Conservation (phyloP, 2,329 filamentous ascomycete genomes). For the Colletotrichum sp. region DNA sequence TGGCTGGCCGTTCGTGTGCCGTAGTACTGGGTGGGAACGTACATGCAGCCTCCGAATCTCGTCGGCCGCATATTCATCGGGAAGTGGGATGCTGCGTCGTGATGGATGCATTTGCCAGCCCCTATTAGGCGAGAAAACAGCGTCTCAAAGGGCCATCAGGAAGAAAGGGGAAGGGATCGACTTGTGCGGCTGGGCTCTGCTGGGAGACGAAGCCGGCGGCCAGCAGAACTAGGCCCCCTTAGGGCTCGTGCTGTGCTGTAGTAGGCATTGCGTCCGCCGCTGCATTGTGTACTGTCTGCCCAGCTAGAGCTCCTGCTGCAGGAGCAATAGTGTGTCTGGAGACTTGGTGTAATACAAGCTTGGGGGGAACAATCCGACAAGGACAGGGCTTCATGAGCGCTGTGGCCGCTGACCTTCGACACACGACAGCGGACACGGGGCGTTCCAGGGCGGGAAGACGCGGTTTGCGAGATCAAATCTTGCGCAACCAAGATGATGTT, state of each 20-base stretch:
- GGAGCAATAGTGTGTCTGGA: not conserved
- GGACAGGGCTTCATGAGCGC: not conserved
- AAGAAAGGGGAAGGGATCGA: not conserved
- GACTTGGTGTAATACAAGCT: not conserved
- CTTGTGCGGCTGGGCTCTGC: not conserved
- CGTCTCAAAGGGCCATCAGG: not conserved
- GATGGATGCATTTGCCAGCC: constrained; percentile 5
- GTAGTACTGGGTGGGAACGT: not conserved
- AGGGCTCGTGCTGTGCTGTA: not conserved
- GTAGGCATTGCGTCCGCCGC: not conserved
- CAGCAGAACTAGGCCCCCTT: not conserved
- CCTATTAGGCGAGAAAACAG: not conserved
- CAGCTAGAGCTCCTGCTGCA: not conserved
- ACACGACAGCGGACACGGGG: constrained; percentile 7
- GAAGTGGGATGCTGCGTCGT: constrained; percentile 8
- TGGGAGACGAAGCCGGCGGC: not conserved
- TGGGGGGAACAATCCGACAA: not conserved
- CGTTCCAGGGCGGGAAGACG: constrained; percentile 15
- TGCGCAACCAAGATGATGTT: constrained; percentile 7
- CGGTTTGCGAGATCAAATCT: constrained; percentile 21
- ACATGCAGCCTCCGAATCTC: not conserved
- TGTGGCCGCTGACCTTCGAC: not conserved
- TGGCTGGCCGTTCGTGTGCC: not conserved
- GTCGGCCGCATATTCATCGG: not conserved
- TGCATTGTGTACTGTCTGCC: not conserved